A percentile compares a stretch with the other conserved stretches of the same genome.
Conservation (phyloP, 2,329 filamentous ascomycete genomes). For the Arthrobotrys iridis region DNA sequence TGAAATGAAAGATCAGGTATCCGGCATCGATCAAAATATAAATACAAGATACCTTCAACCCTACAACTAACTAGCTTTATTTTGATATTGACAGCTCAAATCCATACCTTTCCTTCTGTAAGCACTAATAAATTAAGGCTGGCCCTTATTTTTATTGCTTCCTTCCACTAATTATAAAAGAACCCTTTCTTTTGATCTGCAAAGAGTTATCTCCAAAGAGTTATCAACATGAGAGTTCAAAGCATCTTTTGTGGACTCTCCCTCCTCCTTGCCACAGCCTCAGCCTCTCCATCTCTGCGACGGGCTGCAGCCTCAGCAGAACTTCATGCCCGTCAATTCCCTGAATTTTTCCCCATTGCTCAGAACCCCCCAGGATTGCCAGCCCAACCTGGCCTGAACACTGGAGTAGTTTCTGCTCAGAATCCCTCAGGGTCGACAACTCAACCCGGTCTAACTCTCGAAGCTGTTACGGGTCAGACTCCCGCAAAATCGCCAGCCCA, state of each 20-base stretch:
- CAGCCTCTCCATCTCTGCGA: not conserved
- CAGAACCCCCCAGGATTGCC: not conserved
- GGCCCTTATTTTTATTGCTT: not conserved
- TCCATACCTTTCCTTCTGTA: too few relatives aligned
- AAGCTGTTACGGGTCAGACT: too few relatives aligned
- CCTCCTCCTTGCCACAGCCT: not conserved
- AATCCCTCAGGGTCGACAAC: too few relatives aligned
- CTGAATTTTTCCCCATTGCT: not conserved
- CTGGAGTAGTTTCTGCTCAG: too few relatives aligned
- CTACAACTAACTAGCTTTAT: too few relatives aligned
- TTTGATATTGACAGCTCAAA: not conserved
- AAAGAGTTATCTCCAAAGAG: not conserved
- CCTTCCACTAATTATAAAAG: not conserved
- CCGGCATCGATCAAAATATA: too few relatives aligned
- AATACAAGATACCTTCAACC: too few relatives aligned
- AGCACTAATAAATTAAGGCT: not conserved
- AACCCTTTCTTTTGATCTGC: not conserved
- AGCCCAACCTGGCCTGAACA: too few relatives aligned
- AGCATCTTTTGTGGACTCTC: constrained; percentile 2
- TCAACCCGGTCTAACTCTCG: too few relatives aligned
- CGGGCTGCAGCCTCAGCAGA: not conserved
- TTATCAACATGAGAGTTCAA: not conserved
- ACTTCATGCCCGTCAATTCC: not conserved
- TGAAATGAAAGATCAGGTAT: too few relatives aligned
- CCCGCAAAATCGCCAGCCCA: too few relatives aligned